phyloP scores from a whole-genome alignment of 768 basidiomycete genomes.

The Calocybe indica region DNA sequence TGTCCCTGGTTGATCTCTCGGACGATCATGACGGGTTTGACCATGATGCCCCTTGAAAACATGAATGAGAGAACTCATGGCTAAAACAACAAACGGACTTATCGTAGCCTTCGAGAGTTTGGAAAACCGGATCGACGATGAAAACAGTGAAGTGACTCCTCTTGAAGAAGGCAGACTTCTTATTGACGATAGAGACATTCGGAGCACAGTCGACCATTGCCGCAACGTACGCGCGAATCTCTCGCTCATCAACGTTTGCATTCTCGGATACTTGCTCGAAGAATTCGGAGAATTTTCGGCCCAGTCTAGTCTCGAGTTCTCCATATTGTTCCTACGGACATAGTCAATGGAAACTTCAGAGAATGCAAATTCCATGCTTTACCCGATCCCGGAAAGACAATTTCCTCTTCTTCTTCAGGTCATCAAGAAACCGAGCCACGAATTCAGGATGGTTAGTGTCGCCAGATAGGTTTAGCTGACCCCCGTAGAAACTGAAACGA shows the following conservation, averaged over 20 bases:
- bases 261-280: background rate
- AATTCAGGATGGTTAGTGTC: background rate
- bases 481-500: no score
- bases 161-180: slow-evolving; percentile 1
- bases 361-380: background rate
- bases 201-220: slow-evolving; percentile 1
- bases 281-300: background rate
- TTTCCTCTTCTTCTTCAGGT: background rate
- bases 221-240: background rate
- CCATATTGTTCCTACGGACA: background rate
- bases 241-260: background rate
- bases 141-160: slow-evolving; percentile 1
- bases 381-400: background rate
- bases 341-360: background rate
- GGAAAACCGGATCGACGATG: slow-evolving; percentile 1
- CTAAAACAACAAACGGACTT: background rate
- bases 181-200: background rate
- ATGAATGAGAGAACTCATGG: background rate
- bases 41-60: background rate
- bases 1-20: background rate
- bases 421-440: background rate
- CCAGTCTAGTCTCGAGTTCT: background rate
- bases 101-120: background rate
- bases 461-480: no score
- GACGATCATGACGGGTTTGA: background rate